phyloP scores from a whole-genome alignment of 2,329 filamentous ascomycete species.

The Diaporthe sp. region DNA sequence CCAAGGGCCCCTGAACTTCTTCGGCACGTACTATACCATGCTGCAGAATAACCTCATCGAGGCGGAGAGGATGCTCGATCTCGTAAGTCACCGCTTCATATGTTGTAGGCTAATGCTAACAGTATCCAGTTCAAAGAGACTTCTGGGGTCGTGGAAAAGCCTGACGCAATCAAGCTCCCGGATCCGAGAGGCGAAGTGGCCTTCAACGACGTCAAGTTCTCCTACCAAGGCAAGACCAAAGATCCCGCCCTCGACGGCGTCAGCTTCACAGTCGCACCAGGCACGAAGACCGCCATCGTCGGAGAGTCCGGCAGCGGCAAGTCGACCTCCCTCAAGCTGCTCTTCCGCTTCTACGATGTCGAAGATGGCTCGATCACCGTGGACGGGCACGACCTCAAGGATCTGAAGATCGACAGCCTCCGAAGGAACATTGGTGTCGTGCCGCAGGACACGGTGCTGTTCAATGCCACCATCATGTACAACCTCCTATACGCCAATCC shows the following conservation, averaged over 20 bases:
- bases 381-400: slow-evolving; percentile 74
- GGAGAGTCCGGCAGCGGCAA: slow-evolving; percentile 62
- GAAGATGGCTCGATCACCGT: slow-evolving; percentile 59
- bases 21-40: slow-evolving; percentile 62
- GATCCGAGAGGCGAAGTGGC: slow-evolving; percentile 53
- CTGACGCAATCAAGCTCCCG: slow-evolving; percentile 51
- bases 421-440: slow-evolving; percentile 90
- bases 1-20: slow-evolving; percentile 72
- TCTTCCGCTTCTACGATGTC: slow-evolving; percentile 66
- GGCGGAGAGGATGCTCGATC: slow-evolving; percentile 59
- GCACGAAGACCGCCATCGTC: slow-evolving; percentile 60
- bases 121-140: slow-evolving; percentile 55
- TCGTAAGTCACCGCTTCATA: slow-evolving; percentile 40
- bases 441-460: slow-evolving; percentile 93
- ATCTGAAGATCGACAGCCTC: slow-evolving; percentile 88
- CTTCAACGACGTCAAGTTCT: slow-evolving; percentile 58
- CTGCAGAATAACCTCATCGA: slow-evolving; percentile 61
- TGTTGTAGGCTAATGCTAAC: not conserved
- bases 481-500: slow-evolving; percentile 93
- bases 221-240: slow-evolving; percentile 54
- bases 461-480: slow-evolving; percentile 96
- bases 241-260: slow-evolving; percentile 54
- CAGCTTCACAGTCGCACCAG: slow-evolving; percentile 56
- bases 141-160: slow-evolving; percentile 56
- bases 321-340: slow-evolving; percentile 61